Evolutionary conservation across 768 basidiomycete species (phyloP).

Genomic region (Gyrodon lividus): DNA sequence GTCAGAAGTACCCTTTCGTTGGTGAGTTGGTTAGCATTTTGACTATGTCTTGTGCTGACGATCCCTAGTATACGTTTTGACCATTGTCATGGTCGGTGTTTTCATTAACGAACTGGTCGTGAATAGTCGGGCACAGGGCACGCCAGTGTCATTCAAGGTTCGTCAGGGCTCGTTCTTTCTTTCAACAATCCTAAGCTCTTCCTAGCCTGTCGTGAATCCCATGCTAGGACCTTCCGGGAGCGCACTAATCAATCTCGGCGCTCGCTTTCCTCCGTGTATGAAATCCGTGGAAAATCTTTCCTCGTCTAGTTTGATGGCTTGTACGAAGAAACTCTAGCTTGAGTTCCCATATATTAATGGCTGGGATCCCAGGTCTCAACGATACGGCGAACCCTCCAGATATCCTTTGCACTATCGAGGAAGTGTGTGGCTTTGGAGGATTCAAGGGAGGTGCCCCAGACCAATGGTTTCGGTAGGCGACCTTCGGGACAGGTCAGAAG

Average conservation of each 20-base stretch:
- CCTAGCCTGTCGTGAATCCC: constrained; percentile 75
- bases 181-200: constrained; percentile 8
- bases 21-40: constrained; percentile 44
- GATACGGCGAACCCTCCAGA: constrained; percentile 80
- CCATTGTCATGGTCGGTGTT: constrained; percentile 64
- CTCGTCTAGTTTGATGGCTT: constrained; percentile 53
- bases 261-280: constrained; percentile 94
- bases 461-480: constrained; percentile 53
- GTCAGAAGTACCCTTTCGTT: constrained; percentile 76
- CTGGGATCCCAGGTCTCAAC: constrained; percentile 57
- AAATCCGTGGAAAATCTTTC: constrained; percentile 61
- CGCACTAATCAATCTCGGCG: constrained; percentile 83
- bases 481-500: constrained; percentile 38
- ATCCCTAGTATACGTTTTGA: constrained; percentile 57
- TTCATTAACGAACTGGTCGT: constrained; percentile 85
- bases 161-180: constrained; percentile 10
- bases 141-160: constrained; percentile 83
- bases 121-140: constrained; percentile 75
- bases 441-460: constrained; percentile 45
- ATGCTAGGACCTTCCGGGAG: constrained; percentile 90
- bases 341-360: constrained; percentile 7
- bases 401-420: constrained; percentile 68
- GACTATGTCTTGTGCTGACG: constrained; percentile 1
- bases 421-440: constrained; percentile 89
- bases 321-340: constrained; percentile 38